Evolutionary conservation across 176 grass and related monocot genomes (phyloP).

Genomic region (Calamus simplicifolius): DNA sequence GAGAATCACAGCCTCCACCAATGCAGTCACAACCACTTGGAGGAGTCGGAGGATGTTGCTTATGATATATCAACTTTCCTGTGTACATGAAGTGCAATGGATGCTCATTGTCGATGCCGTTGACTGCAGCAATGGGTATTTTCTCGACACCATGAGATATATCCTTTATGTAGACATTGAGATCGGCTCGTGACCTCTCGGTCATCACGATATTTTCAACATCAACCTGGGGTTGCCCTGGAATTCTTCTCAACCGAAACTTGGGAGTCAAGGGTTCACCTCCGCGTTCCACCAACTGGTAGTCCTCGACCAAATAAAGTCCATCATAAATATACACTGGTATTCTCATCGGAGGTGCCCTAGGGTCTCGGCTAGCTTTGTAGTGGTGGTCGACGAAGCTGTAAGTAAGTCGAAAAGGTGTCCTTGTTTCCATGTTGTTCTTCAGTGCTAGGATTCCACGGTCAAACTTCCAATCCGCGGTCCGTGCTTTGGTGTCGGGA

Average conservation of each 20-base stretch:
- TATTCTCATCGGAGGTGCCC: constrained; percentile 17
- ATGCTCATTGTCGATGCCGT: constrained; percentile 47
- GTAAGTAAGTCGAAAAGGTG: constrained; percentile 66
- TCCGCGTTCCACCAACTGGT: constrained; percentile 40
- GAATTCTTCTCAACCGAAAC: constrained; percentile 59
- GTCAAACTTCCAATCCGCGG: constrained; percentile 35
- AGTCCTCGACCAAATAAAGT: constrained; percentile 73
- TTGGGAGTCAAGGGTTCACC: constrained; percentile 31
- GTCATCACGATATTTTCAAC: constrained; percentile 40
- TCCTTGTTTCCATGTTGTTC: constrained; percentile 68
- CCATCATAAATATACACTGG: constrained; percentile 61
- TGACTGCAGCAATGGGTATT: constrained; percentile 59
- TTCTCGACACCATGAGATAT: constrained; percentile 60
- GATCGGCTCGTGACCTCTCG: constrained; percentile 22
- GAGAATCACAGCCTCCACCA: constrained; percentile 48
- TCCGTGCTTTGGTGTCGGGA: constrained; percentile 31
- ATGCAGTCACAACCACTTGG: constrained; percentile 43
- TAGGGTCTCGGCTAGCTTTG: constrained; percentile 8
- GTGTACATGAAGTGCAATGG: constrained; percentile 50
- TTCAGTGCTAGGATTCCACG: constrained; percentile 54
- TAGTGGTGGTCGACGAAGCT: constrained; percentile 15
- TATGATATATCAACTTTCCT: constrained; percentile 33
- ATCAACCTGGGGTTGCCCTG: constrained; percentile 48
- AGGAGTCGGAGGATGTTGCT: constrained; percentile 23
- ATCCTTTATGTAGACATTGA: constrained; percentile 47